Evolutionary conservation across 495 filamentous ascomycete genomes (phyloP).

Genomic region (Aspergillus bertholletiae): DNA sequence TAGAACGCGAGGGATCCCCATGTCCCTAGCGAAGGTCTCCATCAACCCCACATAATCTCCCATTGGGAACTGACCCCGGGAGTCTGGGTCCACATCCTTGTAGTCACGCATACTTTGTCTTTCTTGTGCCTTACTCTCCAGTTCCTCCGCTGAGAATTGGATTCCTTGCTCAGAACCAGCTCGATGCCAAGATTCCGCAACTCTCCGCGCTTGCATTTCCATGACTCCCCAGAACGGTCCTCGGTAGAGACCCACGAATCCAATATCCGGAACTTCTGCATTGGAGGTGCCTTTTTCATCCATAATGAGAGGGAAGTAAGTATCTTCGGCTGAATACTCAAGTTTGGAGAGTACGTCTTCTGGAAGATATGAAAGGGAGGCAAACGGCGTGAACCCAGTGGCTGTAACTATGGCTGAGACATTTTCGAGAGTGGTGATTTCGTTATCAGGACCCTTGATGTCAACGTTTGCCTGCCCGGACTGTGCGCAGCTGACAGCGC

Average conservation of each 20-base stretch:
- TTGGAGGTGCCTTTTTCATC: constrained; percentile 63
- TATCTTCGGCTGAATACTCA: constrained; percentile 49
- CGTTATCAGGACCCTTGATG: constrained; percentile 27
- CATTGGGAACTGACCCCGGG: constrained; percentile 71
- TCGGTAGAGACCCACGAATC: constrained; percentile 83
- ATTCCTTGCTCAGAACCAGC: not conserved
- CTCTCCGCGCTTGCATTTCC: constrained; percentile 77
- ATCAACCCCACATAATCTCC: constrained; percentile 77
- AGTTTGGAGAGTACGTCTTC: constrained; percentile 50
- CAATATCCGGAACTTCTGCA: constrained; percentile 56
- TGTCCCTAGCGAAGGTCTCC: constrained; percentile 59
- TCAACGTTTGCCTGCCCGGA: constrained; percentile 27
- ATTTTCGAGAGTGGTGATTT: constrained; percentile 37
- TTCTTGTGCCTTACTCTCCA: constrained; percentile 18
- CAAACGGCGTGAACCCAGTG: constrained; percentile 67
- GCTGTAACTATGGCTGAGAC: constrained; percentile 68
- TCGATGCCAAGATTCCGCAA: constrained; percentile 44
- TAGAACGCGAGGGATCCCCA: constrained; percentile 32
- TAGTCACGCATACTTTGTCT: constrained; percentile 21
- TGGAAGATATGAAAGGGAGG: constrained; percentile 59
- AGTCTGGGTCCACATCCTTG: constrained; percentile 24
- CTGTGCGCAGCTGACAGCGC: constrained; percentile 18
- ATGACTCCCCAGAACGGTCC: constrained; percentile 84
- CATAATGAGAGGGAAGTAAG: constrained; percentile 65
- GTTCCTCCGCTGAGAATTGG: constrained; percentile 2